phyloP scores from a whole-genome alignment of 1,284 basidiomycete species.

The Ustilago cynodontis region DNA sequence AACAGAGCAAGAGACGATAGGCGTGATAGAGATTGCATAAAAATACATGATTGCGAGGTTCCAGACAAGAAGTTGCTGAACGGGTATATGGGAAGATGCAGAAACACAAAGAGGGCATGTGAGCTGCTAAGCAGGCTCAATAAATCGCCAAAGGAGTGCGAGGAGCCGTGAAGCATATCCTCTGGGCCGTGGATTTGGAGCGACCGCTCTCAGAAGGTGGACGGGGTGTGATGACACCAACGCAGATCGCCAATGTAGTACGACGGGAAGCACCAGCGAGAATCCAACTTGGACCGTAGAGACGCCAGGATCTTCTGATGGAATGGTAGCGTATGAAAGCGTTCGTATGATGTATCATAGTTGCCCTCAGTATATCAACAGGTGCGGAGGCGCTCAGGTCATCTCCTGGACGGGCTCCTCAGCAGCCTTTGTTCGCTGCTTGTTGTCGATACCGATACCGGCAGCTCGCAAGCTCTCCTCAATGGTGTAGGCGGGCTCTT shows the following conservation, averaged over 20 bases:
- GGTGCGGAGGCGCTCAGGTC: slow-evolving; percentile 19
- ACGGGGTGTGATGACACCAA: no score
- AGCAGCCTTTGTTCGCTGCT: slow-evolving; percentile 49
- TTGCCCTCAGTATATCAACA: no score
- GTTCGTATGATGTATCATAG: no score
- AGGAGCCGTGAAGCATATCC: neutral
- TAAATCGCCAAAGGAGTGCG: neutral
- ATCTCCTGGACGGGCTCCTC: slow-evolving; percentile 23
- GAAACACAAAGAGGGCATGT: neutral
- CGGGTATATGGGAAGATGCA: slow-evolving; percentile 23
- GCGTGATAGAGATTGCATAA: slow-evolving; percentile 31
- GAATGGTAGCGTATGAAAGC: no score
- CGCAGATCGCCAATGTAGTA: no score
- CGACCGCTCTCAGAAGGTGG: no score
- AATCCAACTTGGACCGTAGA: no score
- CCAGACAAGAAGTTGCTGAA: slow-evolving; percentile 9
- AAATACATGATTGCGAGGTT: slow-evolving; percentile 37
- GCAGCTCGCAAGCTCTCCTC: slow-evolving; percentile 65
- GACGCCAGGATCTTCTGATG: no score
- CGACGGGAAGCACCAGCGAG: no score
- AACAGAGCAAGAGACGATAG: neutral
- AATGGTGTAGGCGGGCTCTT: slow-evolving; percentile 66
- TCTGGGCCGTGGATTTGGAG: no score
- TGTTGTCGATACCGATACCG: slow-evolving; percentile 67
- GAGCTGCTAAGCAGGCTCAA: neutral